These are phyloP conservation scores for Colletotrichum siamense DNA, from an alignment of 2,329 filamentous ascomycete species.

Conservation along the genomic window DNA sequence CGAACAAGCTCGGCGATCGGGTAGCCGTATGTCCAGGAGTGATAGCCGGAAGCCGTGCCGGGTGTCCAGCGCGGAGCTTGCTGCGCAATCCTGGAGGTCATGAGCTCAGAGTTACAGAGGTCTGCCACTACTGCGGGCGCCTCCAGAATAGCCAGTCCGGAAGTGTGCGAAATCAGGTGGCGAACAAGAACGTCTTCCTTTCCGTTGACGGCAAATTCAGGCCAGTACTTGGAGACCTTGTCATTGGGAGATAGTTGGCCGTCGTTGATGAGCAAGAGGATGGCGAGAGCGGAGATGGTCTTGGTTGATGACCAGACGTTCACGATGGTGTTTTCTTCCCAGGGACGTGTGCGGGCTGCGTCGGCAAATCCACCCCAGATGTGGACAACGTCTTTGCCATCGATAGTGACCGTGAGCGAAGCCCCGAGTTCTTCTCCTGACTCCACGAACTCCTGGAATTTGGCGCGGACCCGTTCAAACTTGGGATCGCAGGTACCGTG, in stretches of 20 bases:
- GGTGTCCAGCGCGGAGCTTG: slow-evolving; percentile 51
- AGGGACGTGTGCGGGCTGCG: slow-evolving; percentile 31
- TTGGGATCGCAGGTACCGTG: slow-evolving; percentile 40
- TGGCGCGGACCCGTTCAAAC: slow-evolving; percentile 38
- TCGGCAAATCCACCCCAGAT: slow-evolving; percentile 48
- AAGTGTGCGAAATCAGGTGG: slow-evolving; percentile 45
- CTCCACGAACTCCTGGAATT: slow-evolving; percentile 39
- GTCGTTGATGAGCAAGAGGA: slow-evolving; percentile 43
- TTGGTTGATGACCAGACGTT: slow-evolving; percentile 48
- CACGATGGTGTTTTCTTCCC: slow-evolving; percentile 44
- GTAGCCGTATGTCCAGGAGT: slow-evolving; percentile 43
- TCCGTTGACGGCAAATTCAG: slow-evolving; percentile 47
- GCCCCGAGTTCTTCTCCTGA: slow-evolving; percentile 48
- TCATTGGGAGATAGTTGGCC: slow-evolving; percentile 40
- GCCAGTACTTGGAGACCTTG: slow-evolving; percentile 48
- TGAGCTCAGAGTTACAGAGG: slow-evolving; percentile 33
- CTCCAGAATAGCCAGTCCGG: slow-evolving; percentile 39
- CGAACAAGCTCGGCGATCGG: slow-evolving; percentile 48
- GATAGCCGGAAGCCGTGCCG: slow-evolving; percentile 48
- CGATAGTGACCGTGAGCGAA: slow-evolving; percentile 45
- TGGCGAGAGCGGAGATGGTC: slow-evolving; percentile 38
- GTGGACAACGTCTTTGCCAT: slow-evolving; percentile 47
- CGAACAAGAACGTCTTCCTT: slow-evolving; percentile 43
- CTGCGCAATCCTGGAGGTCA: slow-evolving; percentile 38
- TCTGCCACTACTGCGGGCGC: slow-evolving; percentile 33